These are phyloP conservation scores for Rickenella mellea DNA, from an alignment of 768 basidiomycete species.

Conservation along the genomic window DNA sequence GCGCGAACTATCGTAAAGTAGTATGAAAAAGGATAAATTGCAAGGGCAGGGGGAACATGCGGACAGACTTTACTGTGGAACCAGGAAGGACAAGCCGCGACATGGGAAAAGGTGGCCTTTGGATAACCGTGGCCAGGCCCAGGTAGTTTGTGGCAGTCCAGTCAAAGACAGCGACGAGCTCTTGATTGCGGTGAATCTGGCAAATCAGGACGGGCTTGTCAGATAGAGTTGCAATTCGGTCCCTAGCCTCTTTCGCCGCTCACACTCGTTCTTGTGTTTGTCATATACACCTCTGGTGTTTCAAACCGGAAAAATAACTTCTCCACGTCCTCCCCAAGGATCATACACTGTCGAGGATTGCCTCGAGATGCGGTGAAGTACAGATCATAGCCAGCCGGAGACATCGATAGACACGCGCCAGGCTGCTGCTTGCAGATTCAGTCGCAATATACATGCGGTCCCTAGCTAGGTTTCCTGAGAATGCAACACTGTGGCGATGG, in stretches of 20 bases:
- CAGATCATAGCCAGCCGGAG: conserved; percentile 30
- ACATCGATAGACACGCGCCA: neutral
- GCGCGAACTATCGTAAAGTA: conserved; percentile 37
- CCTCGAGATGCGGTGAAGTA: conserved; percentile 58
- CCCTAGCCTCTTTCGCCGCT: neutral
- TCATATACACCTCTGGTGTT: conserved; percentile 35
- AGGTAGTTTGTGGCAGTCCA: conserved; percentile 27
- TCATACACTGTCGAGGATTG: conserved; percentile 55
- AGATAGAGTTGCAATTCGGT: neutral
- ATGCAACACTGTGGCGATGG: too few relatives aligned
- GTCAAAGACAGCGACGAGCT: conserved; percentile 44
- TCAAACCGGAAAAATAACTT: conserved; percentile 60
- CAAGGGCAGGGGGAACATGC: neutral
- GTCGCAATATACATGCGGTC: too few relatives aligned
- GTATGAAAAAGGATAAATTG: conserved; percentile 10
- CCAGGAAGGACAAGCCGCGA: conserved; percentile 49
- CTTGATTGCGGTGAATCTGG: conserved; percentile 36
- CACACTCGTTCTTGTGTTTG: conserved; percentile 42
- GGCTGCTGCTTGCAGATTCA: too few relatives aligned
- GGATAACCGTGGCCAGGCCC: conserved; percentile 41
- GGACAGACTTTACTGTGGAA: conserved; percentile 36
- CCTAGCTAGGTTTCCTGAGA: too few relatives aligned
- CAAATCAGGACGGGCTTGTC: neutral
- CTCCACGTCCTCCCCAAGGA: conserved; percentile 56
- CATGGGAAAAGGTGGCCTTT: conserved; percentile 45